Percentiles rank a stretch among this genome's conserved stretches.
Conservation (phyloP, 176 grass and related monocot species). For the Paspalum notatum region DNA sequence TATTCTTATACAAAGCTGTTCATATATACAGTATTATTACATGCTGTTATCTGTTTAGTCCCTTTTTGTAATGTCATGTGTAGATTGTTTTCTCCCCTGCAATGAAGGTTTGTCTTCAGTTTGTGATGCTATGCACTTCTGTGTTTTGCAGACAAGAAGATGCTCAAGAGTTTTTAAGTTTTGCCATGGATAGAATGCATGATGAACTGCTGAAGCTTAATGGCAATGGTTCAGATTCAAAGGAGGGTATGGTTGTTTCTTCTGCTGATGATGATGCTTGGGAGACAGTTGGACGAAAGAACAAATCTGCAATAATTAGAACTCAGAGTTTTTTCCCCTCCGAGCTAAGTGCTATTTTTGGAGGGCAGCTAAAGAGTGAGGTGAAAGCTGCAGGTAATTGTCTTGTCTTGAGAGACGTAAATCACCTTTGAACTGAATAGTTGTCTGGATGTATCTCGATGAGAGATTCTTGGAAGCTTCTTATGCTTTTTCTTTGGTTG, state of each 20-base stretch:
- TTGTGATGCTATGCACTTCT: conserved; percentile 48
- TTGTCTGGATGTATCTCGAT: not conserved
- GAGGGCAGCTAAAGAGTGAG: conserved; percentile 80
- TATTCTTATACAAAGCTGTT: not conserved
- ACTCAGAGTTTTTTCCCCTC: conserved; percentile 90
- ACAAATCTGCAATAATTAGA: conserved; percentile 90
- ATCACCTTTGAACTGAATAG: not conserved
- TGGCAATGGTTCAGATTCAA: conserved; percentile 53
- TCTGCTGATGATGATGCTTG: conserved; percentile 87
- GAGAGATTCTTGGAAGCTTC: not conserved
- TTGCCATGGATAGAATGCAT: conserved; percentile 95
- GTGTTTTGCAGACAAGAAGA: conserved; percentile 87
- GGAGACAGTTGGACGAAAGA: conserved; percentile 97
- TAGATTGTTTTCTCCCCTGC: not conserved
- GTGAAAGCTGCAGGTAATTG: conserved; percentile 86
- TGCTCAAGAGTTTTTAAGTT: conserved; percentile 96
- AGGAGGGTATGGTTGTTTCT: conserved; percentile 68
- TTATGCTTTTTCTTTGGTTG: not conserved
- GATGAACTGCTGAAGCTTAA: conserved; percentile 91
- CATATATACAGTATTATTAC: not conserved
- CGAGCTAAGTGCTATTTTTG: conserved; percentile 92
- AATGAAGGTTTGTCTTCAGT: conserved; percentile 20
- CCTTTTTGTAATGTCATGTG: not conserved
- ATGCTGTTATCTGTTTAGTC: conserved; percentile 7
- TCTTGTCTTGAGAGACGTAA: not conserved